Conservation (phyloP, 2,329 filamentous ascomycete species). For the Calonectria montana region DNA sequence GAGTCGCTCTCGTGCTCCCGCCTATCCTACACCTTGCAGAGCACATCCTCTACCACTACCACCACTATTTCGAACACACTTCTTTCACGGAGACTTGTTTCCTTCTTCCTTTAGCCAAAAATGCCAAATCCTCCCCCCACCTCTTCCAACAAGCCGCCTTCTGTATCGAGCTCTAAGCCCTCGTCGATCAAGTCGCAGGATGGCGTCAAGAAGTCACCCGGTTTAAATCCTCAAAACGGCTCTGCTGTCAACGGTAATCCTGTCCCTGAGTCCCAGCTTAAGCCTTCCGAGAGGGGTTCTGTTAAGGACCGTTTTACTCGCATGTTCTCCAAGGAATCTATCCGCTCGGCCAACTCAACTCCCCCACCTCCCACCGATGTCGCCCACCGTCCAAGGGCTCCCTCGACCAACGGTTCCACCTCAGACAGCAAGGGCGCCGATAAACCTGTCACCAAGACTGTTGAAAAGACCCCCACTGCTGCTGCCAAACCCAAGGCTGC, state of each 20-base stretch:
- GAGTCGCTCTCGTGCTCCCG: slow-evolving; percentile 28
- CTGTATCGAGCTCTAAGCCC: slow-evolving; percentile 59
- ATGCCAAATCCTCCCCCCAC: slow-evolving; percentile 47
- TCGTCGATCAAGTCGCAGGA: slow-evolving; percentile 63
- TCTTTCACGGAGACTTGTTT: background rate
- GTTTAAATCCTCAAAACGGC: slow-evolving; percentile 54
- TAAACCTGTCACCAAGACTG: slow-evolving; percentile 33
- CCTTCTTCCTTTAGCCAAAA: slow-evolving; percentile 32
- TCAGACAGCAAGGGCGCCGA: slow-evolving; percentile 51
- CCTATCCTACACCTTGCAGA: slow-evolving; percentile 30
- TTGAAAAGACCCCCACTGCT: slow-evolving; percentile 42
- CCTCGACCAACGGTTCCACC: slow-evolving; percentile 52
- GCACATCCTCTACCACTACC: slow-evolving; percentile 26
- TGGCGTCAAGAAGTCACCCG: slow-evolving; percentile 54
- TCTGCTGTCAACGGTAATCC: slow-evolving; percentile 42
- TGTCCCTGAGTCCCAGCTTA: slow-evolving; percentile 34
- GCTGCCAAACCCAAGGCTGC: slow-evolving; percentile 45
- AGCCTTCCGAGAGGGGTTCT: slow-evolving; percentile 63
- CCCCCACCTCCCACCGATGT: slow-evolving; percentile 49
- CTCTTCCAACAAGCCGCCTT: slow-evolving; percentile 51
- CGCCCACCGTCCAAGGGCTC: slow-evolving; percentile 48
- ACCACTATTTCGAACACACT: slow-evolving; percentile 3
- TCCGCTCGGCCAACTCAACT: slow-evolving; percentile 46
- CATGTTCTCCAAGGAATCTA: slow-evolving; percentile 72
- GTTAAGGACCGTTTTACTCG: slow-evolving; percentile 74